Evolutionary conservation across 495 filamentous ascomycete genomes (phyloP).

Genomic region (Aspergillus sclerotiicarbonarius): DNA sequence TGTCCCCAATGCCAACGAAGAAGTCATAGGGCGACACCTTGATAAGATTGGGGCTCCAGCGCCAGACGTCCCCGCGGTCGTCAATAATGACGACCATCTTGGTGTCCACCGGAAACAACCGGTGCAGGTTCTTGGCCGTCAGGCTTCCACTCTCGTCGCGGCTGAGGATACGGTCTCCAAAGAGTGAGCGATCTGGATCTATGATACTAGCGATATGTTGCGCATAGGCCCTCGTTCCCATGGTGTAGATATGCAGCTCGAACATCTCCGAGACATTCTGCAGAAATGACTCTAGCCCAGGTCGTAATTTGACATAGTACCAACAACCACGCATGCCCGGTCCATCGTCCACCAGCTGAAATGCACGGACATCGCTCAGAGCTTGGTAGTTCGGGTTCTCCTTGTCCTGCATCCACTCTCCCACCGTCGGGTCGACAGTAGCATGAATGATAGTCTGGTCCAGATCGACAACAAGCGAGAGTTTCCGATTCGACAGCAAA

Average conservation of each 20-base stretch:
- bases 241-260: slow-evolving; percentile 97
- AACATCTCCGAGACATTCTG: slow-evolving; percentile 75
- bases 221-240: slow-evolving; percentile 95
- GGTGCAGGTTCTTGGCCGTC: slow-evolving; percentile 82
- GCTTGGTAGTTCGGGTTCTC: slow-evolving; percentile 88
- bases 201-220: slow-evolving; percentile 88
- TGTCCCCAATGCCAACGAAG: slow-evolving; percentile 96
- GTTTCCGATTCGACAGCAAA: slow-evolving; percentile 71
- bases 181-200: slow-evolving; percentile 84
- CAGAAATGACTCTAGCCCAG: slow-evolving; percentile 81
- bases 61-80: slow-evolving; percentile 97
- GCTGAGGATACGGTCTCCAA: slow-evolving; percentile 91
- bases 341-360: slow-evolving; percentile 84
- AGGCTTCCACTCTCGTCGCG: slow-evolving; percentile 94
- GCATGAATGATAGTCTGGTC: slow-evolving; percentile 99
- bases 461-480: slow-evolving; percentile 93
- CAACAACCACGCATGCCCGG: slow-evolving; percentile 71
- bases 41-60: slow-evolving; percentile 88
- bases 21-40: slow-evolving; percentile 96
- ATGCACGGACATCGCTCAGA: slow-evolving; percentile 80
- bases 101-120: slow-evolving; percentile 93
- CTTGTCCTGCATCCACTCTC: slow-evolving; percentile 88
- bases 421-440: slow-evolving; percentile 93
- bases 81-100: slow-evolving; percentile 99
- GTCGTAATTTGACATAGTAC: slow-evolving; percentile 99